Percentiles rank a stretch among this genome's conserved stretches.
These are phyloP conservation scores for Serpula lacrymans DNA, from an alignment of 768 basidiomycete genomes.

Conservation along the genomic window DNA sequence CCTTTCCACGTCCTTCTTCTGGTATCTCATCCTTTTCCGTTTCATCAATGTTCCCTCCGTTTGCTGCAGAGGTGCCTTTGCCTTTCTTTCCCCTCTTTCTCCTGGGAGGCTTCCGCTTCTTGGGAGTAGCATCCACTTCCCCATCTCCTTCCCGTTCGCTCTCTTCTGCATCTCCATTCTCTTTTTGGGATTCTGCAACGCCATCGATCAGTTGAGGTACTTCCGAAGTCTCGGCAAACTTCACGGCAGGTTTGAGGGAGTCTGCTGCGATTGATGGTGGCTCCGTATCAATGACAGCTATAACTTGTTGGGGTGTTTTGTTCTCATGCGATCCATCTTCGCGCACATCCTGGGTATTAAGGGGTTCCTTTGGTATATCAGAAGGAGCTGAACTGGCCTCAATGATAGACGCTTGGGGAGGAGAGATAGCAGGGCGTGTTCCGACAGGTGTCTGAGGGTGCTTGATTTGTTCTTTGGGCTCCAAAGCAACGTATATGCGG, in stretches of 20 bases:
- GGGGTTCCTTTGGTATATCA: too few species aligned
- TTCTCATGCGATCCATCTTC: too few species aligned
- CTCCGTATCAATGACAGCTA: too few species aligned
- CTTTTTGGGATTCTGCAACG: constrained; percentile 7
- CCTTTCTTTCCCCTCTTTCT: constrained; percentile 51
- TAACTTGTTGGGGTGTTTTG: too few species aligned
- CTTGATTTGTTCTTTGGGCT: constrained; percentile 3
- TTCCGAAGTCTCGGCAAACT: constrained; percentile 6
- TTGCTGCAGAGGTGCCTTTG: constrained; percentile 34
- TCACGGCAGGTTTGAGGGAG: constrained; percentile 3
- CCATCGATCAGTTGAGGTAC: constrained; percentile 1
- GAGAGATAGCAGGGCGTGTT: constrained; percentile 10
- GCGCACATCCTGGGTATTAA: too few species aligned
- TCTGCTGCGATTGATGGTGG: too few species aligned
- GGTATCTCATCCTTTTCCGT: constrained; percentile 22
- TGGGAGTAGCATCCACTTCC: constrained; percentile 40
- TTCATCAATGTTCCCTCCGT: constrained; percentile 16
- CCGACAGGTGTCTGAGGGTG: constrained; percentile 1
- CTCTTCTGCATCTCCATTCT: constrained; percentile 49
- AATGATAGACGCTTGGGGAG: too few species aligned
- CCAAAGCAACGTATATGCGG: constrained; percentile 2
- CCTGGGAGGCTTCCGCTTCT: constrained; percentile 34
- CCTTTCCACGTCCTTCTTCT: constrained; percentile 18
- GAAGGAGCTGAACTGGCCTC: too few species aligned
- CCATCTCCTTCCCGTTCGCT: constrained; percentile 55